Conservation (phyloP, 352 stramenopile genomes). For the Phytophthora citricola region DNA sequence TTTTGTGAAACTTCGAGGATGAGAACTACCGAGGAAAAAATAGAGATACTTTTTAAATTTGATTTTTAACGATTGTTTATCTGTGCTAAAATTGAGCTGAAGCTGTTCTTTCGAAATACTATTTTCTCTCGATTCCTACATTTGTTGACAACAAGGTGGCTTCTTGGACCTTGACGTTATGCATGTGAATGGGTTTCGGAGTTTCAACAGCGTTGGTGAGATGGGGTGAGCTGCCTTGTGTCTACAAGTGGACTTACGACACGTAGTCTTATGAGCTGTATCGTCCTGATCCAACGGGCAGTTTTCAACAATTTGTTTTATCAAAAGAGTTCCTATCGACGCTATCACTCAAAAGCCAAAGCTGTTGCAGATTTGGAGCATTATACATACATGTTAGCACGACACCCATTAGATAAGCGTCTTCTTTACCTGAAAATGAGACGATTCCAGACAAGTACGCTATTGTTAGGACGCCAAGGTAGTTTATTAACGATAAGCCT, state of each 20-base stretch:
- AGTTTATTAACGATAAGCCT: too few species aligned
- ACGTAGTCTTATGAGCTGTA: neutral
- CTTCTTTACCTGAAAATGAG: neutral
- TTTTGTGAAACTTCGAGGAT: constrained; percentile 14
- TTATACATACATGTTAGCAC: too few species aligned
- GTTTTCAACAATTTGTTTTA: neutral
- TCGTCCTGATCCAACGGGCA: neutral
- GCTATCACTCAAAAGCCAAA: too few species aligned
- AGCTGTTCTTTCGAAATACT: constrained; percentile 21
- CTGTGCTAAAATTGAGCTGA: too few species aligned
- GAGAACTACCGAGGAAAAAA: too few species aligned
- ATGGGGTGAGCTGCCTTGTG: neutral
- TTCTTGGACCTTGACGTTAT: constrained; percentile 8
- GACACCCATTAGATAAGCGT: too few species aligned
- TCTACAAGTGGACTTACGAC: neutral
- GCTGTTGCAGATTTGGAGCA: too few species aligned
- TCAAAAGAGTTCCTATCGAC: too few species aligned
- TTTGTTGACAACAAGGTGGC: neutral
- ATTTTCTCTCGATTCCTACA: too few species aligned
- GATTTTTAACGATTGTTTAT: too few species aligned
- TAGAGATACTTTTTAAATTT: too few species aligned
- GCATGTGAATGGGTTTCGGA: constrained; percentile 14
- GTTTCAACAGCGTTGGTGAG: constrained; percentile 17
- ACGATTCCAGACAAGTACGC: too few species aligned
- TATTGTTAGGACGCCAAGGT: neutral